Evolutionary conservation across 2,329 filamentous ascomycete species (phyloP).

Genomic region (Xylaria sp.): DNA sequence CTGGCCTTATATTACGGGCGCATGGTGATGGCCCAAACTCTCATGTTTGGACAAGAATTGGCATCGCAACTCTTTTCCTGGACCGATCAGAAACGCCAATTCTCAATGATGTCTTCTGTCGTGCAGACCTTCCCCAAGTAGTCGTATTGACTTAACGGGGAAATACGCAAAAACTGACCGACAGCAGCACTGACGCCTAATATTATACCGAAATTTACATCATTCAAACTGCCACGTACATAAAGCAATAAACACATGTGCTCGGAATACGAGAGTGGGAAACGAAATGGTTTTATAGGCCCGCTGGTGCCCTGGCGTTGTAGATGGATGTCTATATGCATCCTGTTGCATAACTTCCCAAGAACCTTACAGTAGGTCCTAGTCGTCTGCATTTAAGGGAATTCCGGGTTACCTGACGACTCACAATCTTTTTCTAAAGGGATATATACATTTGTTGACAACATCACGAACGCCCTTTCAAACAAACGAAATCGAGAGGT

Average conservation of each 20-base stretch:
- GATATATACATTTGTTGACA: neutral
- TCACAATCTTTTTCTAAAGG: neutral
- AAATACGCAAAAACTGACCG: too few species aligned
- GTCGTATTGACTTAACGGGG: constrained; percentile 5
- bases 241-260: too few species aligned
- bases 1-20: constrained; percentile 26
- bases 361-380: too few species aligned
- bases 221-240: too few species aligned
- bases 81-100: constrained; percentile 31
- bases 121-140: constrained; percentile 4
- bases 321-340: too few species aligned
- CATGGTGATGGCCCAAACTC: neutral
- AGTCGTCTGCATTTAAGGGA: neutral
- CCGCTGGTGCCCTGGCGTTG: too few species aligned
- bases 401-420: neutral
- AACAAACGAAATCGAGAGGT: neutral
- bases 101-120: constrained; percentile 17
- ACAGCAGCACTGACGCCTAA: too few species aligned
- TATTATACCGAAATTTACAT: too few species aligned
- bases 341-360: too few species aligned
- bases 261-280: too few species aligned
- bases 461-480: neutral
- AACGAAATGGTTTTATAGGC: too few species aligned
- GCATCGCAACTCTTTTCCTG: constrained; percentile 33
- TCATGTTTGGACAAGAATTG: constrained; percentile 28